Base-by-base conservation (phyloP, 2,329 filamentous ascomycete species). In the Cercospora janseana region DNA sequence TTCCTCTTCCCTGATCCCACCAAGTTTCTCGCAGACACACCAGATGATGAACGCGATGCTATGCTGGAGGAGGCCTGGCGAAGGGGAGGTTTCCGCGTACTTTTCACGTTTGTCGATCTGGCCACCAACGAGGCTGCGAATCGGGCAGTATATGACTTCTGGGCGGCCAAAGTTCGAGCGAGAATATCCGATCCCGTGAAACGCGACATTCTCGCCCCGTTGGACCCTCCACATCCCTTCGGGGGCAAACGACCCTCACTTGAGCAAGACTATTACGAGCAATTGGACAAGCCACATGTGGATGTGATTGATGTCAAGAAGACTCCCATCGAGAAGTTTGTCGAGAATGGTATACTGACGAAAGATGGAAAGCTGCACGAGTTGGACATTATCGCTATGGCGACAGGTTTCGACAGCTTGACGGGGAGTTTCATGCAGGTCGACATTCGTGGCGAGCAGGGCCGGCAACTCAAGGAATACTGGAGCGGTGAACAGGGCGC, bases 31-130 rank as follows among this genome's bases (percentile, higher is more conserved):
- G 32, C 57, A n/a, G 59, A 55, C 13, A 46, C 46, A n/a, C 56
- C 56, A 9, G 48, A 60, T 16, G 48, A 52, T 41, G 70, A 78
- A 48, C 72, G 76, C 0, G 69, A 75, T 54, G 68, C 66, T 0
- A 64, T 74, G n/a, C 77, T 75, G 52, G 72, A 81, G 54, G 52
- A 67, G 4, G 61, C 77, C 6, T 83, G 76, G 73, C 40, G 40
- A 16, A 42, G 65, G 2, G 80, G 79, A 1, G 80, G 79, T 1
- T 82, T 82, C 65, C 67, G 67, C 0, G 79, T 71, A 61, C 79
- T 78, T 75, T 68, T 81, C 0, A 62, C 70, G 3, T 83, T 82
- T 66, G 74, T 74, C 41, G 80, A 85, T 49, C 70, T 72, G 44
- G 51, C 80, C 5, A 63, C 66, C 13, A 65, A 72, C 23, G 34